A percentile compares a stretch with the other conserved stretches of the same genome.
Conservation (phyloP, 2,329 filamentous ascomycete species). For the Aspergillus sp. region DNA sequence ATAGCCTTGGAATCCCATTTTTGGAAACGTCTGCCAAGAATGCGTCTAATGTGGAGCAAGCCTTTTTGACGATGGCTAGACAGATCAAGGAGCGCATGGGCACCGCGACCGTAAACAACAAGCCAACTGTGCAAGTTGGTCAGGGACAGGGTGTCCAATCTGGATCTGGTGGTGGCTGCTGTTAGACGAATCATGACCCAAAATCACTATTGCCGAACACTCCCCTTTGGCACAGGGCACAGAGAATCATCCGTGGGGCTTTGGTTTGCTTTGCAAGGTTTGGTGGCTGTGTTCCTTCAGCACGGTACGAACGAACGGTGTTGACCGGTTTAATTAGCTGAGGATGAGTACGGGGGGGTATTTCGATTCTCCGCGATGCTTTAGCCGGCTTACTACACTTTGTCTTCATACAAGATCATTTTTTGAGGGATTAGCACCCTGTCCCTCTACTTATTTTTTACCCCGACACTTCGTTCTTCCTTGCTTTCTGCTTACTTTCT, state of each 20-base stretch:
- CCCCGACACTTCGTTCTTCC: slow-evolving; percentile 11
- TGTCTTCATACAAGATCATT: slow-evolving; percentile 30
- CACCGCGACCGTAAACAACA: slow-evolving; percentile 95
- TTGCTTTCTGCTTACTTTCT: slow-evolving; percentile 21
- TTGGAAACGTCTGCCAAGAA: slow-evolving; percentile 99
- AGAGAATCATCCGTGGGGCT: slow-evolving; percentile 4
- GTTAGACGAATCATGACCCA: slow-evolving; percentile 58
- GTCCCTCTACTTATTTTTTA: slow-evolving; percentile 19
- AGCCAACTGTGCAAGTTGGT: slow-evolving; percentile 94
- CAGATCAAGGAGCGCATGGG: slow-evolving; percentile 99
- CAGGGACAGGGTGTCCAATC: slow-evolving; percentile 92
- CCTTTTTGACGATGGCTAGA: slow-evolving; percentile 99
- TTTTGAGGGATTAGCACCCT: slow-evolving; percentile 22
- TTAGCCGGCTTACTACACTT: slow-evolving; percentile 32
- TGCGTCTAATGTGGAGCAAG: slow-evolving; percentile 98
- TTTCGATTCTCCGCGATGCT: slow-evolving; percentile 28
- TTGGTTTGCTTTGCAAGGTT: not conserved
- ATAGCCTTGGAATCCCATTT: slow-evolving; percentile 98
- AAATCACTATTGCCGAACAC: slow-evolving; percentile 21
- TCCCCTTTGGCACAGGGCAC: slow-evolving; percentile 1
- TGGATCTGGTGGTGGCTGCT: slow-evolving; percentile 82
- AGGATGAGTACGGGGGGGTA: slow-evolving; percentile 17
- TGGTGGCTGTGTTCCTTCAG: not conserved
- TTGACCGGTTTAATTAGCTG: slow-evolving; percentile 11
- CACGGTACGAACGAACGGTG: slow-evolving; percentile 11